Conservation (phyloP, 495 filamentous ascomycete species). For the Niebla homalea region DNA sequence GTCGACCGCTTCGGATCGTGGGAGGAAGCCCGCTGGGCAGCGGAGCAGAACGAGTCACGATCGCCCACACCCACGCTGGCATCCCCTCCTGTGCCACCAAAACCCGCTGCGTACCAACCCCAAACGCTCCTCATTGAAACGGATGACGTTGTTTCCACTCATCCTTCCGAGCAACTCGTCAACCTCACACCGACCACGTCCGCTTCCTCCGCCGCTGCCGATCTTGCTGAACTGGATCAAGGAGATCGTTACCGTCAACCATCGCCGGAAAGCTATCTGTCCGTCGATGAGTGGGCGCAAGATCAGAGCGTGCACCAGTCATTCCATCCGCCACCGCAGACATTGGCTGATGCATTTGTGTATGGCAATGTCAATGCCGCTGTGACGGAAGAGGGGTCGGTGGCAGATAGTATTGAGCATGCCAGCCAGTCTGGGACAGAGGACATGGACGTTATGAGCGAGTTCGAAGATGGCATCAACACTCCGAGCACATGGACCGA, state of each 20-base stretch:
- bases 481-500: conserved; percentile 71
- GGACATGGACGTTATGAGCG: conserved; percentile 50
- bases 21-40: not conserved
- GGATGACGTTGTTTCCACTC: conserved; percentile 21
- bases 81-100: conserved; percentile 7
- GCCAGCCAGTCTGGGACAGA: conserved; percentile 19
- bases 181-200: conserved; percentile 33
- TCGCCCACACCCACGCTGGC: not conserved
- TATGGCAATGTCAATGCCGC: conserved; percentile 4
- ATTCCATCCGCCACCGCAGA: conserved; percentile 20
- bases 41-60: not conserved
- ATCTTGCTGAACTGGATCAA: conserved; percentile 26
- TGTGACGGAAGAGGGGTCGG: conserved; percentile 19
- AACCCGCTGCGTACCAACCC: conserved; percentile 11
- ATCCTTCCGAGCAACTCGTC: conserved; percentile 28
- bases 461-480: conserved; percentile 42
- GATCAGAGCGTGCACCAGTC: conserved; percentile 14
- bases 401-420: conserved; percentile 14
- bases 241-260: conserved; percentile 10
- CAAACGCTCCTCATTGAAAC: conserved; percentile 20
- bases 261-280: conserved; percentile 24
- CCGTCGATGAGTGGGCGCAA: conserved; percentile 22
- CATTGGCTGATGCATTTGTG: not conserved
- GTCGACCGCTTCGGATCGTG: not conserved
- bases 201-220: conserved; percentile 7